A percentile compares a stretch with the other conserved stretches of the same genome.
Evolutionary conservation across 2,329 filamentous ascomycete species (phyloP).

Genomic region (Aspergillus fijiensis): DNA sequence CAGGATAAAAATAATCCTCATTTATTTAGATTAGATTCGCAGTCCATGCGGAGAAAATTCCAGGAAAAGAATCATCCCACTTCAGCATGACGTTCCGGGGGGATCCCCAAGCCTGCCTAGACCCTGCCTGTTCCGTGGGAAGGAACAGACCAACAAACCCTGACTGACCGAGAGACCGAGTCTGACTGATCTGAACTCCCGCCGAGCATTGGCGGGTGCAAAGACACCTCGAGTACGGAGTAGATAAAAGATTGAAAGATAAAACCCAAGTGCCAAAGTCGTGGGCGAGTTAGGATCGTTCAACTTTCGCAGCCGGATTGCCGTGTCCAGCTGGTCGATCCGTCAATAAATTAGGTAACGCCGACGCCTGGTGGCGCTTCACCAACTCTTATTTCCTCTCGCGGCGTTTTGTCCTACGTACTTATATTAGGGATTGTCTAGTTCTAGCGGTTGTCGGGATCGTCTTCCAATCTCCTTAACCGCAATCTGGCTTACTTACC

Average conservation of each 20-base stretch:
- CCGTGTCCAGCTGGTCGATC: constrained; percentile 8
- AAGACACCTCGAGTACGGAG: too few relatives aligned
- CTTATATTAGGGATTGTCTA: background rate
- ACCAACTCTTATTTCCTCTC: constrained; percentile 1
- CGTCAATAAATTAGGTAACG: constrained; percentile 7
- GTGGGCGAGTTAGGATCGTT: background rate
- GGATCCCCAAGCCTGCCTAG: background rate
- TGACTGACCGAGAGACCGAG: too few relatives aligned
- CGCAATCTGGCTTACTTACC: background rate
- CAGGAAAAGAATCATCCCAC: background rate
- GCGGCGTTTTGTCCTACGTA: constrained; percentile 1
- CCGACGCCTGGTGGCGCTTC: constrained; percentile 1
- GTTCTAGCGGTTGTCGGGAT: background rate
- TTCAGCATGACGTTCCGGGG: background rate
- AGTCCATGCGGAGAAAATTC: background rate
- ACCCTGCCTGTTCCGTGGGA: background rate
- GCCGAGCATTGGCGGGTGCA: background rate
- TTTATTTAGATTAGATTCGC: too few relatives aligned
- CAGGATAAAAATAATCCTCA: too few relatives aligned
- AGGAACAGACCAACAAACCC: background rate
- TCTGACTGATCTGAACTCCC: background rate
- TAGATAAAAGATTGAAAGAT: too few relatives aligned
- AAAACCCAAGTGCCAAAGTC: too few relatives aligned
- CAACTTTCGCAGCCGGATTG: background rate
- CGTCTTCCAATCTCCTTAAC: background rate